Evolutionary conservation across 2,329 filamentous ascomycete genomes (phyloP), one percentile per base, ranked within the genome.

Genomic region (Beauveria asiatica): DNA sequence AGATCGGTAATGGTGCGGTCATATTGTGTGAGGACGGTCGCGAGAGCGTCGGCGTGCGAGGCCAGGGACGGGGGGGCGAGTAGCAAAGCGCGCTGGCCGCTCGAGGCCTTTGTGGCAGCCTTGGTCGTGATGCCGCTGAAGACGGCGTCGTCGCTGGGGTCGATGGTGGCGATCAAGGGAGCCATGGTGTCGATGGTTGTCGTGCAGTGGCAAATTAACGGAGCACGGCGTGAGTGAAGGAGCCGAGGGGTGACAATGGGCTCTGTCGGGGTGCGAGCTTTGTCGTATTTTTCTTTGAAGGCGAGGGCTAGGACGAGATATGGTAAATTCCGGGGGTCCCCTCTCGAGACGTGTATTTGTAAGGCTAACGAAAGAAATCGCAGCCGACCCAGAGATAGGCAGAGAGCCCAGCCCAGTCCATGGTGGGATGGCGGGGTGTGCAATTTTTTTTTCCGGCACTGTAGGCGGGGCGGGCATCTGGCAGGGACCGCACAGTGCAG

Each of bases 41-140:
- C 83, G 65, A 97, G 81, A 68, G 85, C 85, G 66, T 90, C 87
- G 66, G 92, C 90, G 74, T 96, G 88, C 59, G 90, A 85, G 66
- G 94, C 88, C 68, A 97, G 83, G 25, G 92, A 96, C 13, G 94
- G 92, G 57, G 94, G 93, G 37, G 93, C 92, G 63, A 97, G 86
- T 45, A 96, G 85, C 64, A 96, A 86, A 37, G 87, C 93, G 73
- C 87, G 84, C 65, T 71, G 69, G 58, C 69, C 65, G 65, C 67
- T 65, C 59, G 67, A 62, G 37, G 68, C 63, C 66, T 72, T 37
- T 8, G 41, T 33, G 3, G 49, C 16, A 5, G 57, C 27, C 41
- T 45, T 53, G 41, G 39, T 13, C 10, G 25, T 25, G n/a, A 19
- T 9, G 17, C 16, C 17, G 37, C 42, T 46, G 49, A 59, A 69